These are phyloP conservation scores for Cucumis melo DNA, from an alignment of 306 rosid species.

Conservation along the genomic window DNA sequence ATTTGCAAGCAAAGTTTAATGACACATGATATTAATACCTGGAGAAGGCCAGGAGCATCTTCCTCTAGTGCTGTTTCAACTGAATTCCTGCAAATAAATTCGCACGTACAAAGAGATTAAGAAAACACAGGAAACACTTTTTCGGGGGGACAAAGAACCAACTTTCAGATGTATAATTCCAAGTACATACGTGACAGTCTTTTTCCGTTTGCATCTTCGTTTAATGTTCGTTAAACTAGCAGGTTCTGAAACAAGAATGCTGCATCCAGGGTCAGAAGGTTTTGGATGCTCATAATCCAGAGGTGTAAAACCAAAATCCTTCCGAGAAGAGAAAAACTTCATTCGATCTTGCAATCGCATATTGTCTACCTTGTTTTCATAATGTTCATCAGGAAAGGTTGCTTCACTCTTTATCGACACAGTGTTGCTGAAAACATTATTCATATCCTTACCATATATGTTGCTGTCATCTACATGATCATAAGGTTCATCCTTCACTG, in stretches of 20 bases:
- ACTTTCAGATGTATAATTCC: neutral
- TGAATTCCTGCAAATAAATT: constrained; percentile 53
- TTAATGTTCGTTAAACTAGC: constrained; percentile 21
- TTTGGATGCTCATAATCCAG: constrained; percentile 14
- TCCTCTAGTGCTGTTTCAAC: constrained; percentile 75
- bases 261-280: constrained; percentile 20
- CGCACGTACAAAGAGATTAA: constrained; percentile 1
- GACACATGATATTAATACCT: constrained; percentile 35
- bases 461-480: constrained; percentile 21
- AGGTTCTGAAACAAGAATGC: constrained; percentile 23
- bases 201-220: constrained; percentile 46
- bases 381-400: constrained; percentile 12
- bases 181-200: constrained; percentile 61
- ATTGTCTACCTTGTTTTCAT: constrained; percentile 36
- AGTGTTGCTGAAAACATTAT: constrained; percentile 17
- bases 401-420: constrained; percentile 38
- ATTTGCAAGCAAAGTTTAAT: constrained; percentile 14
- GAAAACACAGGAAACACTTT: neutral
- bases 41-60: constrained; percentile 94
- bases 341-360: constrained; percentile 46
- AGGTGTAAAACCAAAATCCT: constrained; percentile 17
- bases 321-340: constrained; percentile 26
- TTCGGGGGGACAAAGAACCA: neutral
- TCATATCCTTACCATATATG: constrained; percentile 14
- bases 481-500: constrained; percentile 58